phyloP scores from a whole-genome alignment of 139 green algal genomes.

The Tetraselmis striata region DNA sequence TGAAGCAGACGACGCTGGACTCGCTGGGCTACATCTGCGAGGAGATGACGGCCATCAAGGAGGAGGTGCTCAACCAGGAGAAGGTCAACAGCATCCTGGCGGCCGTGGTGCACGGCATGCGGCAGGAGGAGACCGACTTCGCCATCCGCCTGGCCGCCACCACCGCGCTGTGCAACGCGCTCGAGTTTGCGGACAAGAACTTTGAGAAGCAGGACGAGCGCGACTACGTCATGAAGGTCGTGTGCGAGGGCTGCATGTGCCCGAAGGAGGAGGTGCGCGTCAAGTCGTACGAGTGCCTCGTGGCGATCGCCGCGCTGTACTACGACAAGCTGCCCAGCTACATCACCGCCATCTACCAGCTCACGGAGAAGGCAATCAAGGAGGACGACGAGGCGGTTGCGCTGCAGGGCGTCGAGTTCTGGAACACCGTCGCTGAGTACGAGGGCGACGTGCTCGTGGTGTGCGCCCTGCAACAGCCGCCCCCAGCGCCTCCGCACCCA shows the following conservation, averaged over 20 bases:
- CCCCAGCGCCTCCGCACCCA: too few relatives aligned
- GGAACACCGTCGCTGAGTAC: conserved; percentile 80
- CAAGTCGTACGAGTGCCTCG: conserved; percentile 89
- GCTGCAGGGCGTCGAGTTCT: conserved; percentile 96
- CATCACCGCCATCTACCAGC: conserved; percentile 91
- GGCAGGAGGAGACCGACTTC: conserved; percentile 61
- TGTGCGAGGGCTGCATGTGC: conserved; percentile 78
- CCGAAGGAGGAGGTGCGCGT: conserved; percentile 58
- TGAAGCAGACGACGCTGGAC: conserved; percentile 78
- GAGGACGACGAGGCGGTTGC: too few relatives aligned
- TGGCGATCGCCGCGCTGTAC: conserved; percentile 80
- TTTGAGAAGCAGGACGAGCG: conserved; percentile 90
- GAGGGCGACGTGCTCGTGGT: conserved; percentile 52
- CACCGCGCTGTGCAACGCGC: conserved; percentile 82
- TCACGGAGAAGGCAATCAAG: conserved; percentile 85
- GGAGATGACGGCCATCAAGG: conserved; percentile 71
- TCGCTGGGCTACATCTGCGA: conserved; percentile 93
- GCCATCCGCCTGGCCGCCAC: conserved; percentile 84
- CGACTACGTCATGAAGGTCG: conserved; percentile 93
- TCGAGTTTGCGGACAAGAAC: conserved; percentile 92
- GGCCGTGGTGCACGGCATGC: conserved; percentile 87
- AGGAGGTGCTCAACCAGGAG: conserved; percentile 76
- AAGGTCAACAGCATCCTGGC: conserved; percentile 94
- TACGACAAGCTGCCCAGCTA: conserved; percentile 89
- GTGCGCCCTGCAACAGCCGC: too few relatives aligned